A percentile compares a stretch with the other conserved stretches of the same genome.
These are phyloP conservation scores for Dothistroma pini DNA, from an alignment of 2,329 filamentous ascomycete genomes.

Conservation along the genomic window DNA sequence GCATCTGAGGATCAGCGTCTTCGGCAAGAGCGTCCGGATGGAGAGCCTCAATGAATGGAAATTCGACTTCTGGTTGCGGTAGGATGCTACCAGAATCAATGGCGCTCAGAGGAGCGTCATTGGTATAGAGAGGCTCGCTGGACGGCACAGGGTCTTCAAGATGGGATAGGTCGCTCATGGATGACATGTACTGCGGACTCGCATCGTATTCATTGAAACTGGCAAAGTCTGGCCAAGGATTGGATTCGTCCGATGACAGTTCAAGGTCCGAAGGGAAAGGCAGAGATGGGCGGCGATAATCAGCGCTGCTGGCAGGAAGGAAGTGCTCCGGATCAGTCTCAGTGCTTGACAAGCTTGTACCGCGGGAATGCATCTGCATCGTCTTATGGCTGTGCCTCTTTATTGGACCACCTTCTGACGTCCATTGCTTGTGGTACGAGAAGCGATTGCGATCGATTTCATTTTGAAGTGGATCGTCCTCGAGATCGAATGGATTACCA, in stretches of 20 bases:
- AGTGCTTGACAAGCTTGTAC: slow-evolving; percentile 32
- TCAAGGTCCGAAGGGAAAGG: slow-evolving; percentile 2
- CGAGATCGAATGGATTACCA: slow-evolving; percentile 50
- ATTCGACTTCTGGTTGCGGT: slow-evolving; percentile 25
- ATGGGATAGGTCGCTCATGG: slow-evolving; percentile 12
- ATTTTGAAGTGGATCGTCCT: slow-evolving; percentile 37
- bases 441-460: slow-evolving; percentile 32
- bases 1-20: slow-evolving; percentile 27
- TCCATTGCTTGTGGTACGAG: slow-evolving; percentile 37
- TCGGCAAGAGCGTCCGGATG: slow-evolving; percentile 32
- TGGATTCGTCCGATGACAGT: slow-evolving; percentile 7
- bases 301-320: background rate
- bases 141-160: slow-evolving; percentile 16
- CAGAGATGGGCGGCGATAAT: background rate
- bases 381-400: slow-evolving; percentile 29
- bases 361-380: slow-evolving; percentile 33
- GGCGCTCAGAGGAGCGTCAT: slow-evolving; percentile 18
- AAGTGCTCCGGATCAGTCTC: slow-evolving; percentile 29
- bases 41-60: slow-evolving; percentile 30
- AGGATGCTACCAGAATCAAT: slow-evolving; percentile 19
- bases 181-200: slow-evolving; percentile 13
- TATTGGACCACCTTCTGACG: slow-evolving; percentile 32
- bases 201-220: slow-evolving; percentile 17
- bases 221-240: slow-evolving; percentile 21
- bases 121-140: slow-evolving; percentile 8